phyloP scores from a whole-genome alignment of 192 early-diverging fungal genomes.

The Coemansia sp. region DNA sequence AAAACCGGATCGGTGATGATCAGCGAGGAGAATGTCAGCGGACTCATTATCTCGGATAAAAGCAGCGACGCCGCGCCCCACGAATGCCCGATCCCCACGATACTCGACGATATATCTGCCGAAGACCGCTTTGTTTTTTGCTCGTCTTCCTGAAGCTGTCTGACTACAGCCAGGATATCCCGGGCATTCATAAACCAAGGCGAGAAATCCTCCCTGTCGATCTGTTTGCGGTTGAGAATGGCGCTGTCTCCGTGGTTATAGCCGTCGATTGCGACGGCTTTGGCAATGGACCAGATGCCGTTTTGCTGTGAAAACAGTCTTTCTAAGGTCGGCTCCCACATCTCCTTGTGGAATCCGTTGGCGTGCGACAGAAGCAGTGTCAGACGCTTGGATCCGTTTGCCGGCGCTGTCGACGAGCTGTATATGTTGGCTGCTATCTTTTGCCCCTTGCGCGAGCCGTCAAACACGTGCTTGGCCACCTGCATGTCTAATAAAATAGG shows the following conservation, averaged over 20 bases:
- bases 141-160: constrained; percentile 16
- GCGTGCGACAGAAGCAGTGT: constrained; percentile 47
- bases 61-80: constrained; percentile 47
- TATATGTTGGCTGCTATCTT: constrained; percentile 42
- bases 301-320: constrained; percentile 20
- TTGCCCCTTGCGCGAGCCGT: constrained; percentile 31
- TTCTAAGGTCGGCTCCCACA: constrained; percentile 46
- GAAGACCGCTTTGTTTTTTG: neutral
- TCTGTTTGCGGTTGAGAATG: constrained; percentile 21
- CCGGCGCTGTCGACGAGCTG: neutral
- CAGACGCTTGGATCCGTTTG: constrained; percentile 4
- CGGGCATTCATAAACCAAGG: constrained; percentile 35
- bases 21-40: constrained; percentile 26
- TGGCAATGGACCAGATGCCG: constrained; percentile 23
- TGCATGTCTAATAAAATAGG: constrained; percentile 23
- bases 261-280: constrained; percentile 36
- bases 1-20: constrained; percentile 39
- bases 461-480: constrained; percentile 17
- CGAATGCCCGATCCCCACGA: constrained; percentile 52
- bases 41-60: constrained; percentile 28
- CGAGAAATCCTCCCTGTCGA: constrained; percentile 15
- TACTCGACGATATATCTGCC: neutral
- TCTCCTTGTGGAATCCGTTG: constrained; percentile 54
- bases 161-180: constrained; percentile 34
- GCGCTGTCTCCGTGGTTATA: constrained; percentile 56